phyloP scores from a whole-genome alignment of 306 rosid genomes.

The Dalbergia cochinchinensis region DNA sequence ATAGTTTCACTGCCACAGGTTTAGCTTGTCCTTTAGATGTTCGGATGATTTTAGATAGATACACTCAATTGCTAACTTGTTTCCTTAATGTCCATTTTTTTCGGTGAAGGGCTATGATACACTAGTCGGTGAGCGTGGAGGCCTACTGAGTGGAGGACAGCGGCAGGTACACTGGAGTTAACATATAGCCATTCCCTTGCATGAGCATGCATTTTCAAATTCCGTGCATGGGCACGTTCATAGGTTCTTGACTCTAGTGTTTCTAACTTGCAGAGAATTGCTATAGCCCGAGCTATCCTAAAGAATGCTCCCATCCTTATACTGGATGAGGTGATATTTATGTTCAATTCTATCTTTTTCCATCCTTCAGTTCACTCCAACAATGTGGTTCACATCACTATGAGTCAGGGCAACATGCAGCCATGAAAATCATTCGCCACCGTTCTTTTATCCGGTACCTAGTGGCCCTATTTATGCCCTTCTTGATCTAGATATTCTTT shows the following conservation, averaged over 20 bases:
- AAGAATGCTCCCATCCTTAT: conserved; percentile 90
- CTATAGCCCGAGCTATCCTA: conserved; percentile 90
- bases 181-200: not conserved
- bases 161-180: conserved; percentile 71
- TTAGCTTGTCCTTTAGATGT: conserved; percentile 34
- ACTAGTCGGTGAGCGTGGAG: conserved; percentile 97
- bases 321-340: conserved; percentile 79
- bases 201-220: conserved; percentile 16
- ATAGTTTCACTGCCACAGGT: conserved; percentile 96
- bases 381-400: conserved; percentile 33
- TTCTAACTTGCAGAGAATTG: conserved; percentile 77
- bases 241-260: conserved; percentile 40
- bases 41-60: conserved; percentile 25
- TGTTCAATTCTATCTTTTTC: conserved; percentile 21
- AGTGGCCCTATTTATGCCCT: not conserved
- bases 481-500: conserved; percentile 36
- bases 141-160: conserved; percentile 95
- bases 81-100: conserved; percentile 31
- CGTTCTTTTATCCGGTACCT: not conserved
- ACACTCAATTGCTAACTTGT: not conserved
- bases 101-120: conserved; percentile 83
- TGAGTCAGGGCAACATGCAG: conserved; percentile 12
- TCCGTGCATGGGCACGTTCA: not conserved
- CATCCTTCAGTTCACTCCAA: conserved; percentile 31
- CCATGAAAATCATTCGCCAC: not conserved